These are phyloP conservation scores for Panellus pusillus DNA, from an alignment of 768 basidiomycete species.

Conservation along the genomic window DNA sequence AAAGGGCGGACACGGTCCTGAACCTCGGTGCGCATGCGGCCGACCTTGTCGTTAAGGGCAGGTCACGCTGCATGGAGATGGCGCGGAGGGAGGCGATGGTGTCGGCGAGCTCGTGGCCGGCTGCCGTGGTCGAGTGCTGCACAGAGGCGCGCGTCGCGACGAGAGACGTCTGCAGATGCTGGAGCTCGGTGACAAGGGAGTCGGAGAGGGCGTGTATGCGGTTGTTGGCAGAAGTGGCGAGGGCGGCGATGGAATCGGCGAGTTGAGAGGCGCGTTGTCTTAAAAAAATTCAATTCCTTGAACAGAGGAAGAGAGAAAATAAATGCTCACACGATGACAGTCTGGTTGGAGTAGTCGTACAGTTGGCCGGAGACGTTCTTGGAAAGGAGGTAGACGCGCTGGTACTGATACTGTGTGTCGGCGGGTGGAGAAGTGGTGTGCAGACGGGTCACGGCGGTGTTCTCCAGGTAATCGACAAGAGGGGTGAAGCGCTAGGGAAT, in stretches of 20 bases:
- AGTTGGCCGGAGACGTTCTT: conserved; percentile 63
- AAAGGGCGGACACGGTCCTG: conserved; percentile 61
- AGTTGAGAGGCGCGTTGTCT: conserved; percentile 73
- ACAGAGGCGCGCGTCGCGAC: conserved; percentile 45
- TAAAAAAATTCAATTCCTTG: conserved; percentile 10
- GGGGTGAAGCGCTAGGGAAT: conserved; percentile 62
- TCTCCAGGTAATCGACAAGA: conserved; percentile 69
- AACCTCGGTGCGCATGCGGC: conserved; percentile 56
- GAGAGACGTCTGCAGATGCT: conserved; percentile 63
- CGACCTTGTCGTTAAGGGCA: conserved; percentile 64
- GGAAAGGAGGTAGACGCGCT: conserved; percentile 69
- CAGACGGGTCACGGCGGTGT: conserved; percentile 46
- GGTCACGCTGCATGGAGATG: conserved; percentile 53
- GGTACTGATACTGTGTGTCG: conserved; percentile 73
- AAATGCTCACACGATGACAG: conserved; percentile 54
- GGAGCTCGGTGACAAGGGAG: conserved; percentile 64
- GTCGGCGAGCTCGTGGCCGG: conserved; percentile 40
- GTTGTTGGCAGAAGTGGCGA: conserved; percentile 55
- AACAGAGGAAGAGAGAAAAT: not conserved
- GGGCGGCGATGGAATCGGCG: conserved; percentile 59
- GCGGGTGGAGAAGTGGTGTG: conserved; percentile 48
- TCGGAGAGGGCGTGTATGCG: conserved; percentile 63
- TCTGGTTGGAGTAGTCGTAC: conserved; percentile 67
- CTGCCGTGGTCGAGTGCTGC: conserved; percentile 41
- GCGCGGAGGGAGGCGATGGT: conserved; percentile 53